phyloP scores from a whole-genome alignment of 2,329 filamentous ascomycete species.

The Colletotrichum eremochloae region DNA sequence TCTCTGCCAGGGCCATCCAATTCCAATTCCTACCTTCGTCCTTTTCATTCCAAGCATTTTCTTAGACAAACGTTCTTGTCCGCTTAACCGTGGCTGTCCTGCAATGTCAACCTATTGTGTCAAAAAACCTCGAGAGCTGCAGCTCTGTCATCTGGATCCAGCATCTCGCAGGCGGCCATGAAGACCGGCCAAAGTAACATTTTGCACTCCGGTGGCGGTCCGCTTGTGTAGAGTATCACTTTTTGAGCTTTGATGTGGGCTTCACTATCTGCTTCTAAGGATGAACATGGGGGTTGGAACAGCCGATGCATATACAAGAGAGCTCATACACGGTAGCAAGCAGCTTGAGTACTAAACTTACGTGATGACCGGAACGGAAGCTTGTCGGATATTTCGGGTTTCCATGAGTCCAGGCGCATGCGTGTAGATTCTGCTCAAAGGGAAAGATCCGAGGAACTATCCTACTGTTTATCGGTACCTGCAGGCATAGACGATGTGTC shows the following conservation, averaged over 20 bases:
- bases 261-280: slow-evolving; percentile 43
- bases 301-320: slow-evolving; percentile 49
- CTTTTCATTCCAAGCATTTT: slow-evolving; percentile 48
- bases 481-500: slow-evolving; percentile 1
- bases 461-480: slow-evolving; percentile 12
- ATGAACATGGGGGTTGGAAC: slow-evolving; percentile 44
- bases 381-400: slow-evolving; percentile 43
- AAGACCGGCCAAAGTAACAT: slow-evolving; percentile 50
- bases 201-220: slow-evolving; percentile 46
- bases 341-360: slow-evolving; percentile 48
- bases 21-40: slow-evolving; percentile 47
- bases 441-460: slow-evolving; percentile 14
- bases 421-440: slow-evolving; percentile 43
- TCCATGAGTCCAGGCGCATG: slow-evolving; percentile 45
- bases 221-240: slow-evolving; percentile 46
- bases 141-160: slow-evolving; percentile 44
- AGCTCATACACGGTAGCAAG: slow-evolving; percentile 46
- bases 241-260: slow-evolving; percentile 48
- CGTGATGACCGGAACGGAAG: slow-evolving; percentile 46
- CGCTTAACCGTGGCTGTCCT: slow-evolving; percentile 47
- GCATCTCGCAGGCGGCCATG: slow-evolving; percentile 48
- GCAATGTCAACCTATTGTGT: slow-evolving; percentile 45
- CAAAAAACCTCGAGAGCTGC: slow-evolving; percentile 45
- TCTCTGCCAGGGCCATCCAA: slow-evolving; percentile 48
- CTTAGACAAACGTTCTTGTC: slow-evolving; percentile 46